Percentiles rank a stretch among this genome's conserved stretches.
These are phyloP conservation scores for Hirsutella rhossiliensis DNA, from an alignment of 2,329 filamentous ascomycete genomes.

Conservation along the genomic window DNA sequence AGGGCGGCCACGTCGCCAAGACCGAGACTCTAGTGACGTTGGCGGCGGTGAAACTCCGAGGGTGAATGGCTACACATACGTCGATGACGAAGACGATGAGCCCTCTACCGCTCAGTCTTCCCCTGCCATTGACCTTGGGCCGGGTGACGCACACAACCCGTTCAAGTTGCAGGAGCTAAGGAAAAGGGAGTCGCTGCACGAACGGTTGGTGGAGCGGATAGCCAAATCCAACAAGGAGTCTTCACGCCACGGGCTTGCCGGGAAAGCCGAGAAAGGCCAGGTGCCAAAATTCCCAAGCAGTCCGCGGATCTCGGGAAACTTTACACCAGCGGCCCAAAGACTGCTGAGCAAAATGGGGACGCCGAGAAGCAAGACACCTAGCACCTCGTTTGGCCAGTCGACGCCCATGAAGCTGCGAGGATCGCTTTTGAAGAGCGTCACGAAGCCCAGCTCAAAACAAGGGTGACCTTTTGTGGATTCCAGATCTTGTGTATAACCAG, in stretches of 20 bases:
- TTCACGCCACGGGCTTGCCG: slow-evolving; percentile 45
- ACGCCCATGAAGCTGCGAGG: slow-evolving; percentile 26
- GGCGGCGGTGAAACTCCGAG: slow-evolving; percentile 69
- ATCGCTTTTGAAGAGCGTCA: slow-evolving; percentile 24
- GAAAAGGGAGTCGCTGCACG: slow-evolving; percentile 68
- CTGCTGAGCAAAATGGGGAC: slow-evolving; percentile 51
- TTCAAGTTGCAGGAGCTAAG: slow-evolving; percentile 70
- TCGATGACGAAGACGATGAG: slow-evolving; percentile 57
- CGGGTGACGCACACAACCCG: slow-evolving; percentile 56
- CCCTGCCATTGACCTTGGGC: slow-evolving; percentile 43
- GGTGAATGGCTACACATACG: slow-evolving; percentile 89
- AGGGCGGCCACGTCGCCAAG: slow-evolving; percentile 50
- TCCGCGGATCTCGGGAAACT: slow-evolving; percentile 39
- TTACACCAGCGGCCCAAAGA: slow-evolving; percentile 66
- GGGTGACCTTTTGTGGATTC: neutral
- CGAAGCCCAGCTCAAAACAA: slow-evolving; percentile 12
- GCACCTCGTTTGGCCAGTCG: slow-evolving; percentile 20
- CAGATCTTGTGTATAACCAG: neutral
- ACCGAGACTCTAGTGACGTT: slow-evolving; percentile 44
- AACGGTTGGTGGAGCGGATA: slow-evolving; percentile 76
- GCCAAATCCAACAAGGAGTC: slow-evolving; percentile 58
- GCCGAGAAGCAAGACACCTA: slow-evolving; percentile 21
- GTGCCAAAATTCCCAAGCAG: slow-evolving; percentile 61
- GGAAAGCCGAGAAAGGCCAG: slow-evolving; percentile 45
- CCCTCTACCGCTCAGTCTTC: slow-evolving; percentile 10